phyloP scores from a whole-genome alignment of 1,284 basidiomycete species.

The Vanrija sp. region DNA sequence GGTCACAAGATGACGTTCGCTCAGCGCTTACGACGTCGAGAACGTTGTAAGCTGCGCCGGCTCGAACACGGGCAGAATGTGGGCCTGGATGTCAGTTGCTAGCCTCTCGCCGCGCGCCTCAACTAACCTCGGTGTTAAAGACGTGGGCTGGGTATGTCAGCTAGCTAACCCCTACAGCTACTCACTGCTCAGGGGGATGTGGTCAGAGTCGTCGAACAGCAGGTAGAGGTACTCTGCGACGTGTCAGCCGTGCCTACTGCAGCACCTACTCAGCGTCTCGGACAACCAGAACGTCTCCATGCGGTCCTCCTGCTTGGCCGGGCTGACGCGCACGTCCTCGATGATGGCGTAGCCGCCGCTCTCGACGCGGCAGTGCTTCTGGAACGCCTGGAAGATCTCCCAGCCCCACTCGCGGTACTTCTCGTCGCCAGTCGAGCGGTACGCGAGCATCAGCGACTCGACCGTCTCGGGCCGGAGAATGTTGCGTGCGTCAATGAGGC shows the following conservation, averaged over 20 bases:
- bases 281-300: constrained; percentile 96
- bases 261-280: constrained; percentile 69
- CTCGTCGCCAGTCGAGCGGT: constrained; percentile 74
- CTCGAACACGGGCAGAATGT: constrained; percentile 49
- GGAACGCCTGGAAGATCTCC: constrained; percentile 85
- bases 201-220: constrained; percentile 70
- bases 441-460: constrained; percentile 86
- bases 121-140: constrained; percentile 83
- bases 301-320: constrained; percentile 69
- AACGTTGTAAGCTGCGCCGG: constrained; percentile 39
- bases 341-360: constrained; percentile 82
- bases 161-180: background rate
- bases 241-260: background rate
- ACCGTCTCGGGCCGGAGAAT: constrained; percentile 93
- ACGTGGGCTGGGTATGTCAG: constrained; percentile 62
- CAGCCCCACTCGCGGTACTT: constrained; percentile 81
- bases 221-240: constrained; percentile 75
- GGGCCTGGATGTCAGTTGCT: constrained; percentile 25
- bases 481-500: constrained; percentile 77
- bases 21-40: constrained; percentile 24
- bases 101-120: background rate
- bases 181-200: constrained; percentile 70
- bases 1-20: too few relatives aligned
- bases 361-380: constrained; percentile 66
- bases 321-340: constrained; percentile 70